Evolutionary conservation across 2,329 filamentous ascomycete species (phyloP), one percentile per base, ranked within the genome.

Genomic region (Kalaharituber pfeilii): DNA sequence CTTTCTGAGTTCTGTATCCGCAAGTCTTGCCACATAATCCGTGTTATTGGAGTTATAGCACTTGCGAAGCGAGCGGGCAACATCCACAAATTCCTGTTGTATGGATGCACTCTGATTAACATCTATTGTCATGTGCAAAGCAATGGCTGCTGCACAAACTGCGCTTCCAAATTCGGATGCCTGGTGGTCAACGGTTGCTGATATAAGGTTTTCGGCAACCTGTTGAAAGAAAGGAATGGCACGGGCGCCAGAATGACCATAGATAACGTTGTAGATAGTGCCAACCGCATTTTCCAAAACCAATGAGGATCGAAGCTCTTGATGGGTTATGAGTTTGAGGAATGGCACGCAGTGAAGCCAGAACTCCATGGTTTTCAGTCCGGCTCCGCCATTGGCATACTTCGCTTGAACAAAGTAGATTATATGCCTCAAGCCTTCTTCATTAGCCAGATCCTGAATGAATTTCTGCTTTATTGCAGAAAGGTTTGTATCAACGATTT

Each of bases 231-330:
- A 65, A 4, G 22, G 45, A 9, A 62, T 54, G 1, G 58, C 63
- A 9, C 61, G 60, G 24, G 53, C 57, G 6, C 64, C 63, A 27
- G 59, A 55, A 11, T 53, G 54, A 1, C 64, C 64, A 49, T 65
- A 64, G 2, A 65, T 42, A 11, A 65, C 55, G 47, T 64, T 64
- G 49, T 64, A 65, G 25, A 65, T 64, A 11, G 63, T 64, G 18
- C 63, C 60, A 13, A 65, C 58, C 5, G 59, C 54, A 26, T 61
- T 62, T 45, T 65, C 64, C 0, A 65, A 56, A 15, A 60, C 53
- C 8, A 65, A 51, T 1, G 62, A 61, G 22, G 54, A 45, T 13
- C 62, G 49, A 28, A 64, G 59, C 22, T 58, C 54, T 9, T 60
- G 56, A 29, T 64, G 56, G 3, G 64, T 60, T 5, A 65, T 55